Evolutionary conservation across 1,284 basidiomycete genomes (phyloP), one percentile per base, ranked within the genome.

Genomic region (Ustilago trichophora): DNA sequence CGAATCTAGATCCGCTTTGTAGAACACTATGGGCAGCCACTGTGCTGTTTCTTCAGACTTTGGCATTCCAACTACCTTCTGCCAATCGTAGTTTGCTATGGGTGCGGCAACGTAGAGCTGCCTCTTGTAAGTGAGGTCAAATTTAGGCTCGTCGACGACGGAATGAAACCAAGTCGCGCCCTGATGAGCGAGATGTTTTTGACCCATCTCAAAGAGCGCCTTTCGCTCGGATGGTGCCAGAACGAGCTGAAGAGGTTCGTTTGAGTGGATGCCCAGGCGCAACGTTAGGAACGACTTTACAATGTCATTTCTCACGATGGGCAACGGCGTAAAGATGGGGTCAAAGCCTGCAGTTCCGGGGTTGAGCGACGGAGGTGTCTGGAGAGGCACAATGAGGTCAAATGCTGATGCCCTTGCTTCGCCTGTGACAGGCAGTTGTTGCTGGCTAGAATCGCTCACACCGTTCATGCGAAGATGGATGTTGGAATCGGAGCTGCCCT

Each of bases 131-230:
- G 13, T 27, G 5, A 58, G 48, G 11, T 58, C 38, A 16, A 32
- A 12, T 21, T 58, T 43, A n/a, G 56, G 56, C 26, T 58, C 56
- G 25, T 51, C 48, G 8, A 46, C 48, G 2, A 58, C 25, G 2
- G 37, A 16, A 18, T 58, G 34, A 3, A 47, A 21, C 56, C 49
- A 51, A 1, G 29, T 41, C 2, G 16, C 3, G 9, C n/a, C 33
- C 0, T 31, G 45, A 1, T 31, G 33, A 0, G 11, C 4, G 1
- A 52, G n/a, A 12, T 51, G 56, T 5, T 33, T 5, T 13, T 42
- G 19, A 3, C 31, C 37, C 56, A 58, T 38, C n/a, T 27, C 12
- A 6, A n/a, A 21, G 7, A 46, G 6, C 1, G 43, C 36, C 4
- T 33, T 13, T 22, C 38, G 13, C 18, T 58, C 43, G 8, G 15